Evolutionary conservation across 345 rosid species (phyloP), one percentile per base, ranked within the genome.

Genomic region (Rhizophora apiculata): DNA sequence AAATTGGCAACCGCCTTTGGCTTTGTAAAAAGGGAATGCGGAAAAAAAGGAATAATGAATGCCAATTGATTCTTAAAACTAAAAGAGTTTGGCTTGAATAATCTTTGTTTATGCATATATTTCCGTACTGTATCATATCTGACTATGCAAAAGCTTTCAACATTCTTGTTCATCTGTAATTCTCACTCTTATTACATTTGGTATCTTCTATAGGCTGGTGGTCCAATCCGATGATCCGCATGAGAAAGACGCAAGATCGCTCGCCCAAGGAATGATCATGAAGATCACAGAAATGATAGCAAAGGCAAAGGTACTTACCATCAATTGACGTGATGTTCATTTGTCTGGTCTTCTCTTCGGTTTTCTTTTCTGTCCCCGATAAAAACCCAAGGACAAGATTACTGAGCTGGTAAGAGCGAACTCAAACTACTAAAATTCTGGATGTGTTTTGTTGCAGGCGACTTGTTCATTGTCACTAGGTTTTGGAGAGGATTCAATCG

Each of bases 401-500:
- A 22, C 8, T 6, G 11, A 55, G 30, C 6, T 21, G 29, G 29
- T 55, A 55, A 55, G 60, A 55, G 49, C 1, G 6, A 43, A 43
- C 49, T 43, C 3, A 13, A 43, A 3, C 19, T 11, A 7, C 8
- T 43, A 2, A 4, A 55, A 22, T 21, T 8, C 30, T 55, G 29
- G 27, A 24, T 4, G 5, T 31, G 34, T 69, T 19, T 53, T 61
- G 69, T 76, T 77, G 86, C 89, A 95, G 99, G 76, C 77, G 76
- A 88, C 89, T 57, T 88, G 87, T 65, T 81, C 89, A 19, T 69
- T 87, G 8, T 83, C 90, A 10, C 81, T 91, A 52, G 96, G 97
- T 65, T 82, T 91, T 26, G 90, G 90, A 0, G 99, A 91, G 65
- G 97, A 92, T 70, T 85, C 99, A 0, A 89, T 95, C 62, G 88